Conservation (phyloP, 495 filamentous ascomycete genomes). For the Rostrohypoxylon terebratum region DNA sequence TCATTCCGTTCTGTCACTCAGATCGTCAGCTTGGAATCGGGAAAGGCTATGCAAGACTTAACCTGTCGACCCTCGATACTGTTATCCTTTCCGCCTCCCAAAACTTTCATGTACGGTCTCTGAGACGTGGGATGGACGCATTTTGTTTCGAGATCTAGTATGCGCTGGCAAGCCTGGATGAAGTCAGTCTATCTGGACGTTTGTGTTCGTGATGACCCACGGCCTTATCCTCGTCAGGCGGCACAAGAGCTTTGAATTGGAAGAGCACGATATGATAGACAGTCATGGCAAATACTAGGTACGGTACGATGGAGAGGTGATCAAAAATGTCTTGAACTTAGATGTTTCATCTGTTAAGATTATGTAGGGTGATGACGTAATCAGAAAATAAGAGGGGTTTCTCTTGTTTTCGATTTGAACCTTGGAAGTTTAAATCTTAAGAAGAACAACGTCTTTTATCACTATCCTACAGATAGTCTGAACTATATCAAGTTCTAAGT, state of each 20-base stretch:
- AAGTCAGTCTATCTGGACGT: conserved; percentile 10
- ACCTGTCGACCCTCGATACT: conserved; percentile 72
- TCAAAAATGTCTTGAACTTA: not conserved
- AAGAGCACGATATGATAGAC: conserved; percentile 69
- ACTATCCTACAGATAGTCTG: too few relatives aligned
- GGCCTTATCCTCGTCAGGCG: conserved; percentile 54
- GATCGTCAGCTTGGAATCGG: not conserved
- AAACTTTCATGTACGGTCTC: conserved; percentile 67
- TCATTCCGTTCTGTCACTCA: conserved; percentile 61
- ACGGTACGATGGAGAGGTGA: too few relatives aligned
- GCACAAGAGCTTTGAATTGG: conserved; percentile 62
- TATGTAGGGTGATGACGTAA: too few relatives aligned
- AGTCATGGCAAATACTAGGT: conserved; percentile 58
- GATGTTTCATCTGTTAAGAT: not conserved
- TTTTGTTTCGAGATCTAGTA: conserved; percentile 52
- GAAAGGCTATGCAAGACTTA: not conserved
- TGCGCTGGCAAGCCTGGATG: conserved; percentile 44
- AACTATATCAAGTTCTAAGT: not conserved
- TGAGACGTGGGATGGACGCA: conserved; percentile 64
- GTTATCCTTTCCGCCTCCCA: conserved; percentile 70
- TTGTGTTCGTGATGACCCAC: conserved; percentile 50
- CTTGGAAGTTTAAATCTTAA: too few relatives aligned
- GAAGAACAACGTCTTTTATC: too few relatives aligned
- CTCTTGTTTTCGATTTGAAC: too few relatives aligned
- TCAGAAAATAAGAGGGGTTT: too few relatives aligned